Base-by-base conservation (phyloP, 306 rosid species). In the Betula pendula region DNA sequence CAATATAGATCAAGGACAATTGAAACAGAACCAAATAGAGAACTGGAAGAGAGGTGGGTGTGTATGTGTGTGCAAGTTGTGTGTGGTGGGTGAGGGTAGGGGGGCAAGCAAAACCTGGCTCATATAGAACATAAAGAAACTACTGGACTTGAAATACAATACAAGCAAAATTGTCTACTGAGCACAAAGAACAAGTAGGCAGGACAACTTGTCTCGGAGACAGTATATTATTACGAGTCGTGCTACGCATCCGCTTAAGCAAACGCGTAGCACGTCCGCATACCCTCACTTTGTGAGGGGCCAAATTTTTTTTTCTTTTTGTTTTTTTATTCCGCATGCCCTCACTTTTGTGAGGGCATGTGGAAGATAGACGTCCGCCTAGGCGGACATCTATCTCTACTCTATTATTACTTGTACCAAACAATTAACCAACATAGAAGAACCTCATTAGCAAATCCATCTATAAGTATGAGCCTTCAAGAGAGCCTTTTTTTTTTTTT, bases 21-120 rank as follows among this genome's bases (percentile, higher is more conserved):
- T 51, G 63, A 60, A 71, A 29, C n/a, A 67, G n/a, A 45, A 11
- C 69, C 56, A 66, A 45, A 24, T 31, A 27, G 55, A 47, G 10
- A 69, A 51, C 35, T 69, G 58, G 44, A 19, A 65, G 35, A 79
- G 40, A 45, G 19, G 8, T 47, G 31, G 31, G 73, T 58, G 33
- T 35, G 68, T 58, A 33, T 16, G 40, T 53, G 60, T 20, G 60
- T n/a, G 60, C 0, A 29, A 22, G 10, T 9, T 55, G 24, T 27
- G 0, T 1, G 35, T 6, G 38, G 16, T 2, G 38, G 16, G 3
- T 1, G 4, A 1, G 6, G 38, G 38, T 5, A 7, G 19, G 40
- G 35, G 66, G 40, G 2, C 2, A 15, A 11, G 67, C 38, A 27
- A 59, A 59, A 59, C 17, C 19, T 59, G 38, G 13, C 40, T 27